Percentiles rank a stretch among this genome's conserved stretches.
Conservation (phyloP, 352 stramenopile species). For the Phytophthora tubulina region DNA sequence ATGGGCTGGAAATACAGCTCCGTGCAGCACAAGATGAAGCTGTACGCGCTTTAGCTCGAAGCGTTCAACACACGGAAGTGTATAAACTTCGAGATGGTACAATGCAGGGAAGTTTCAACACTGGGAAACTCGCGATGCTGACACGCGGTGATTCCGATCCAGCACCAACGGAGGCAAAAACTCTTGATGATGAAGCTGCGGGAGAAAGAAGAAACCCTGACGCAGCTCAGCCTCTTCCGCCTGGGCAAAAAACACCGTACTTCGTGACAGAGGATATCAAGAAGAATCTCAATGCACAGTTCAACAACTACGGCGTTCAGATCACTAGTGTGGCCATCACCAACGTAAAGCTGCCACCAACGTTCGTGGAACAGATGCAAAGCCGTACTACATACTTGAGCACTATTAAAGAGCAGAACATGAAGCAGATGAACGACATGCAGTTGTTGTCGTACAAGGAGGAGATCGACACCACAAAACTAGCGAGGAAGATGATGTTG, state of each 20-base stretch:
- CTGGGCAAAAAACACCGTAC: slow-evolving; percentile 37
- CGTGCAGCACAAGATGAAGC: slow-evolving; percentile 85
- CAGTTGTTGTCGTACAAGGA: slow-evolving; percentile 72
- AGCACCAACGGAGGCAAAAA: slow-evolving; percentile 2
- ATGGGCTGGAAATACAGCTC: slow-evolving; percentile 89
- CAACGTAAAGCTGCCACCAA: slow-evolving; percentile 68
- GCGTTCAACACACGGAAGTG: slow-evolving; percentile 89
- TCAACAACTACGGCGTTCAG: slow-evolving; percentile 78
- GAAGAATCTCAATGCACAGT: slow-evolving; percentile 74
- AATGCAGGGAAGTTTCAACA: slow-evolving; percentile 64
- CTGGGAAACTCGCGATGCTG: slow-evolving; percentile 42
- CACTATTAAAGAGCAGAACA: slow-evolving; percentile 76
- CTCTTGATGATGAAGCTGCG: background rate
- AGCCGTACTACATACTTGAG: slow-evolving; percentile 73
- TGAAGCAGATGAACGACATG: slow-evolving; percentile 86
- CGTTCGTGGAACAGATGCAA: slow-evolving; percentile 75
- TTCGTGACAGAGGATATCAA: slow-evolving; percentile 83
- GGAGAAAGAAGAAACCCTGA: slow-evolving; percentile 1
- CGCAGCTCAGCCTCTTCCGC: background rate
- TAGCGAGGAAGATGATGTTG: slow-evolving; percentile 61
- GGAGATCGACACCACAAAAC: slow-evolving; percentile 63
- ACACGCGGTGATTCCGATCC: slow-evolving; percentile 9
- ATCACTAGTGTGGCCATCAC: slow-evolving; percentile 83
- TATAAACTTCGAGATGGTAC: slow-evolving; percentile 78
- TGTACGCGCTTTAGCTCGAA: slow-evolving; percentile 79